Evolutionary conservation across 2,329 filamentous ascomycete species (phyloP).

Genomic region (Decorospora gaudefroyi): DNA sequence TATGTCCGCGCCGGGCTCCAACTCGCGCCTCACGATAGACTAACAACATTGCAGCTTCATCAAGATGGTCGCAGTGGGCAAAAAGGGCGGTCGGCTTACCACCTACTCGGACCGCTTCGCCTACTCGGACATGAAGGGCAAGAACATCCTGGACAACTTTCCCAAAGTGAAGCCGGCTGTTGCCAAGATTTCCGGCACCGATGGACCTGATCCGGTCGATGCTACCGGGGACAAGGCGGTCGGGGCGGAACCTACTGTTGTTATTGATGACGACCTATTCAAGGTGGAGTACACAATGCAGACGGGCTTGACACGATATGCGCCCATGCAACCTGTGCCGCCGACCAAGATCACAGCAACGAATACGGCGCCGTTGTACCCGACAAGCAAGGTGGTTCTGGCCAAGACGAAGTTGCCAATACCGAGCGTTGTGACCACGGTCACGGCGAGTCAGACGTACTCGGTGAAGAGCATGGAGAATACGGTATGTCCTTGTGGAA

Average conservation of each 20-base stretch:
- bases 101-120: constrained; percentile 68
- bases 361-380: constrained; percentile 55
- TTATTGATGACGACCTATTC: constrained; percentile 15
- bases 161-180: constrained; percentile 50
- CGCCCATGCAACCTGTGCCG: constrained; percentile 64
- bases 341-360: constrained; percentile 63
- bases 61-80: constrained; percentile 59
- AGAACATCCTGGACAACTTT: constrained; percentile 61
- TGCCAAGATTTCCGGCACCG: constrained; percentile 31
- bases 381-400: constrained; percentile 60
- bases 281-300: constrained; percentile 61
- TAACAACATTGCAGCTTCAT: constrained; percentile 34
- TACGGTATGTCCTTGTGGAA: constrained; percentile 54
- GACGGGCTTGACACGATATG: constrained; percentile 62
- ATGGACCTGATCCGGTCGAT: too few species aligned
- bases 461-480: constrained; percentile 60
- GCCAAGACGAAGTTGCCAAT: constrained; percentile 57
- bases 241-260: constrained; percentile 31
- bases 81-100: constrained; percentile 59
- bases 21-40: background rate
- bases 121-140: constrained; percentile 67
- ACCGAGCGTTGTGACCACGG: constrained; percentile 55
- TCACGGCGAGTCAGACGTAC: constrained; percentile 58
- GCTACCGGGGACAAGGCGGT: constrained; percentile 28
- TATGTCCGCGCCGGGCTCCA: constrained; percentile 43